phyloP scores from a whole-genome alignment of 441 rosid genomes.

The Gossypium trilobum region DNA sequence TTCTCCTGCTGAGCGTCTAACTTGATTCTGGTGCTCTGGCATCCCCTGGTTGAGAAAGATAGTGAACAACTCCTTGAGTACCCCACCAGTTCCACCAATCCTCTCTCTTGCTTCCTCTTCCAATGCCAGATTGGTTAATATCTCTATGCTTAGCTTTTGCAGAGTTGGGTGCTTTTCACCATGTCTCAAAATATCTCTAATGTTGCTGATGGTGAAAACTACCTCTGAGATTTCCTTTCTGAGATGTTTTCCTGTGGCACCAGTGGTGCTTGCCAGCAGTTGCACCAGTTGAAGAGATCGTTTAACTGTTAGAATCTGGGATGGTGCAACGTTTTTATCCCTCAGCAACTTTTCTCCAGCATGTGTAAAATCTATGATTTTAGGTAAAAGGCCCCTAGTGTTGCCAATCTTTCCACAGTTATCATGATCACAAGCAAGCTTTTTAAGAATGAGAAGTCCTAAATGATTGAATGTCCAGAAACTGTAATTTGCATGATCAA shows the following conservation, averaged over 20 bases:
- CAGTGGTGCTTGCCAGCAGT: conserved; percentile 73
- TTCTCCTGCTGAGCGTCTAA: conserved; percentile 70
- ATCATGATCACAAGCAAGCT: conserved; percentile 72
- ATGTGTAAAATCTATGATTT: conserved; percentile 69
- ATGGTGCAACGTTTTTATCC: conserved; percentile 35
- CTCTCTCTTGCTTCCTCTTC: conserved; percentile 67
- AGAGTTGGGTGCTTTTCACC: conserved; percentile 57
- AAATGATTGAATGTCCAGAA: conserved; percentile 73
- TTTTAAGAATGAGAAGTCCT: conserved; percentile 74
- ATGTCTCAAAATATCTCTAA: conserved; percentile 53
- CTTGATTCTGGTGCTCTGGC: conserved; percentile 35
- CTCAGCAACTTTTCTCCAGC: conserved; percentile 43
- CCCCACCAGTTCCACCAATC: conserved; percentile 80
- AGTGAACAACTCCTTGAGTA: conserved; percentile 62
- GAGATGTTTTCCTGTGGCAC: conserved; percentile 59
- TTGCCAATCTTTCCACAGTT: conserved; percentile 91
- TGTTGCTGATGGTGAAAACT: conserved; percentile 74
- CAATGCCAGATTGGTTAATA: conserved; percentile 54
- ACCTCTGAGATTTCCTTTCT: conserved; percentile 73
- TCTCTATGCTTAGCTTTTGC: conserved; percentile 64
- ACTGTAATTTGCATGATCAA: conserved; percentile 41
- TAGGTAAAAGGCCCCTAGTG: conserved; percentile 77
- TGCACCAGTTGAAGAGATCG: conserved; percentile 73
- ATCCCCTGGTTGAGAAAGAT: conserved; percentile 49
- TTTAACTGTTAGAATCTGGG: conserved; percentile 62